A percentile compares a stretch with the other conserved stretches of the same genome.
These are phyloP conservation scores for Oldenlandia corymbosa DNA, from an alignment of 257 asterid genomes.

Conservation along the genomic window DNA sequence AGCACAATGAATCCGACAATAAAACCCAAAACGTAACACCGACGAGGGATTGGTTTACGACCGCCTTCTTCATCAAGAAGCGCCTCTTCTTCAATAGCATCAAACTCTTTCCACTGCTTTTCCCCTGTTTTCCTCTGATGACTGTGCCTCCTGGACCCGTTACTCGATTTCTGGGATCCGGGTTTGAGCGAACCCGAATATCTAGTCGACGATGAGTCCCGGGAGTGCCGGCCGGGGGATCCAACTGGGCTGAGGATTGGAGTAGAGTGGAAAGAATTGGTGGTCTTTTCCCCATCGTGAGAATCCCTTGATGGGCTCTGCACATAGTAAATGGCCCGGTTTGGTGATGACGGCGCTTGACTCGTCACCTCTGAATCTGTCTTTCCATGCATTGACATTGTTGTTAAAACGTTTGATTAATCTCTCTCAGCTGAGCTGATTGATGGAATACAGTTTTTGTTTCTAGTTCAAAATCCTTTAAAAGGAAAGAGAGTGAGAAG, in stretches of 20 bases:
- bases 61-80: constrained; percentile 59
- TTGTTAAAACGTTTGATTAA: not conserved
- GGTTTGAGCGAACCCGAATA: constrained; percentile 83
- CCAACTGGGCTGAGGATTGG: constrained; percentile 85
- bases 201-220: constrained; percentile 87
- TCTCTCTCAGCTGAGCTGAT: too few relatives aligned
- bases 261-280: constrained; percentile 83
- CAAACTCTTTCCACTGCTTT: constrained; percentile 68
- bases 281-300: constrained; percentile 92
- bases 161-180: constrained; percentile 76
- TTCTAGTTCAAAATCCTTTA: too few relatives aligned
- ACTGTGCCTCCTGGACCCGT: constrained; percentile 49
- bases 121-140: constrained; percentile 36
- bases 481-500: not conserved
- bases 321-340: constrained; percentile 81
- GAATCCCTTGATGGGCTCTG: constrained; percentile 95
- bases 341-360: constrained; percentile 77
- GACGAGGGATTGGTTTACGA: constrained; percentile 42
- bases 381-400: constrained; percentile 67
- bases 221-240: constrained; percentile 91
- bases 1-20: constrained; percentile 60
- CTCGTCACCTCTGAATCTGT: constrained; percentile 94
- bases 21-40: constrained; percentile 65
- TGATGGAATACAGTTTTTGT: too few relatives aligned
- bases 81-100: constrained; percentile 93